Evolutionary conservation across 768 basidiomycete genomes (phyloP).

Genomic region (Suillus occidentalis): DNA sequence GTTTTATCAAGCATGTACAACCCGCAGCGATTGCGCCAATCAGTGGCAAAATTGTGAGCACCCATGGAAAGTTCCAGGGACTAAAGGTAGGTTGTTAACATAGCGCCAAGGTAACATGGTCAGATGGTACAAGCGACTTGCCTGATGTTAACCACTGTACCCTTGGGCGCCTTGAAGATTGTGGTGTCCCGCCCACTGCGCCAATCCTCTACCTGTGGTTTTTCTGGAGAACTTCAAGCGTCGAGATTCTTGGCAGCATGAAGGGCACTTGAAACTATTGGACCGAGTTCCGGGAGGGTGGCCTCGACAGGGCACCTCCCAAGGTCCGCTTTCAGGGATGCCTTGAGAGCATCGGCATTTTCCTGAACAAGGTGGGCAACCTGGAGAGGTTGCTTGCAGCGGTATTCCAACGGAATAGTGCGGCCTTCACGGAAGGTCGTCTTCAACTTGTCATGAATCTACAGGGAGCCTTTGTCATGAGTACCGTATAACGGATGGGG

Average conservation of each 20-base stretch:
- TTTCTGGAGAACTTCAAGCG: slow-evolving; percentile 52
- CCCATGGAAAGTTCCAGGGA: slow-evolving; percentile 64
- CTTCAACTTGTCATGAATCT: slow-evolving; percentile 34
- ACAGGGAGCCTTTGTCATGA: not conserved
- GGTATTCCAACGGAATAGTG: slow-evolving; percentile 48
- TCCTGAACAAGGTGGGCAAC: slow-evolving; percentile 59
- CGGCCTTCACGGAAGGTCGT: slow-evolving; percentile 46
- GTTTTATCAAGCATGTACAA: slow-evolving; percentile 57
- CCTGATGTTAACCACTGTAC: slow-evolving; percentile 55
- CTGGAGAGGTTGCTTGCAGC: slow-evolving; percentile 58
- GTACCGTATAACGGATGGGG: not conserved
- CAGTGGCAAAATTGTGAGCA: slow-evolving; percentile 52
- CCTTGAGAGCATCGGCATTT: slow-evolving; percentile 48
- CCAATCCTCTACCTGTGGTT: slow-evolving; percentile 36
- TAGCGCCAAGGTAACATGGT: not conserved
- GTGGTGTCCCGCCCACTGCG: slow-evolving; percentile 48
- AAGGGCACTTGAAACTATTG: slow-evolving; percentile 41
- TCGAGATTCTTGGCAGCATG: slow-evolving; percentile 47
- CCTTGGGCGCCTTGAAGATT: slow-evolving; percentile 56
- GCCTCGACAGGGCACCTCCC: slow-evolving; percentile 25
- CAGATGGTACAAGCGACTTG: slow-evolving; percentile 26
- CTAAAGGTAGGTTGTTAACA: slow-evolving; percentile 25
- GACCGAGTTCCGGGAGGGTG: slow-evolving; percentile 12
- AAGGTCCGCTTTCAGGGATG: slow-evolving; percentile 37
- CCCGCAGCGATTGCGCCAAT: slow-evolving; percentile 70